phyloP scores from a whole-genome alignment of 306 rosid species.

The Prunus mongolica region DNA sequence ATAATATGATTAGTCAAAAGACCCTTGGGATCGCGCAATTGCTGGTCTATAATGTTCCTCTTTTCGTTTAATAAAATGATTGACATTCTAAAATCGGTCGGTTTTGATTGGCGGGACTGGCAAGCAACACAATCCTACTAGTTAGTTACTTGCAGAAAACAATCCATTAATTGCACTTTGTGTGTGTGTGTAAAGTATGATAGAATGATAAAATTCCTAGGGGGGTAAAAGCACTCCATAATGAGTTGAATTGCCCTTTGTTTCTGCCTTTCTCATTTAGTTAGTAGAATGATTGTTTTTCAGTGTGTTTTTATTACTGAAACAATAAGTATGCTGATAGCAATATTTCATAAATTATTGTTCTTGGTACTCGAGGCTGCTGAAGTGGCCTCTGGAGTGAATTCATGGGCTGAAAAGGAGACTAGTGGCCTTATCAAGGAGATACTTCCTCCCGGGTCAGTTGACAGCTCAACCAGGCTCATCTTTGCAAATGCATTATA shows the following conservation, averaged over 20 bases:
- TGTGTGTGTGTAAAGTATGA: background rate
- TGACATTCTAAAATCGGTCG: background rate
- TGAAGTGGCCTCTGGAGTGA: constrained; percentile 58
- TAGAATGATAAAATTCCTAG: background rate
- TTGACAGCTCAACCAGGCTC: constrained; percentile 49
- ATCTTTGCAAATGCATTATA: constrained; percentile 69
- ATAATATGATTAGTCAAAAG: background rate
- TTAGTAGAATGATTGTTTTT: background rate
- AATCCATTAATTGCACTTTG: background rate
- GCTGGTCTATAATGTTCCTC: background rate
- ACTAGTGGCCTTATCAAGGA: constrained; percentile 64
- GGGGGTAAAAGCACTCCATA: background rate
- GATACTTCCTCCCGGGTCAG: constrained; percentile 58
- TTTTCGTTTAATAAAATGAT: background rate
- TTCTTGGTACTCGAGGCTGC: constrained; percentile 41
- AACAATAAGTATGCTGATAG: background rate
- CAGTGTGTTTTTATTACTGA: background rate
- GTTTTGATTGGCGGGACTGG: background rate
- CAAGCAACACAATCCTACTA: background rate
- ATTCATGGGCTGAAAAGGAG: constrained; percentile 72
- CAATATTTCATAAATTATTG: constrained; percentile 1
- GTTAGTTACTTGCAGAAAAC: background rate
- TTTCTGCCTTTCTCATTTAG: background rate
- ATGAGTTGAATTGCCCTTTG: background rate
- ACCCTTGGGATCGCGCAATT: background rate